These are phyloP conservation scores for Curvularia verruculosa DNA, from an alignment of 2,329 filamentous ascomycete genomes.

Conservation along the genomic window DNA sequence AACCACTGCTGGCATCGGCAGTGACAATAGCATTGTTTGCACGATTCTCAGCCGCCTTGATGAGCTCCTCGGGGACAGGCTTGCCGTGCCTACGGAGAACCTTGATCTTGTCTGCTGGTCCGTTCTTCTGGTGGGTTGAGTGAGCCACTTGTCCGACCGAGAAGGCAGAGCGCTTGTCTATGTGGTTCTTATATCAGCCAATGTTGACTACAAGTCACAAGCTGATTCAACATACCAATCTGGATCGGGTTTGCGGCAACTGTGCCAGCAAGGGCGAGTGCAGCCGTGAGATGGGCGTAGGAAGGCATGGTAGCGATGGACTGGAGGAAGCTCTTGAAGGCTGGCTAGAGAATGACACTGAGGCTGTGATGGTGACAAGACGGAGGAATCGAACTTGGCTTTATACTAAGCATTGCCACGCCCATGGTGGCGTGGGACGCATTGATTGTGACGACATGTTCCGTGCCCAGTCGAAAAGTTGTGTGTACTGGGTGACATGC, in stretches of 20 bases:
- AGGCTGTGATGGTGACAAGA: conserved; percentile 24
- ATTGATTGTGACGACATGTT: conserved; percentile 17
- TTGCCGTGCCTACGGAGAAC: conserved; percentile 50
- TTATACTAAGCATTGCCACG: conserved; percentile 35
- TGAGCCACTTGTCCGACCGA: conserved; percentile 36
- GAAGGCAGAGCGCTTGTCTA: conserved; percentile 38
- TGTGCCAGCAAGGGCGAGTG: conserved; percentile 37
- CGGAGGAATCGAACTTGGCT: conserved; percentile 29
- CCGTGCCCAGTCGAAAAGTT: conserved; percentile 10
- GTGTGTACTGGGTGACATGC: conserved; percentile 13
- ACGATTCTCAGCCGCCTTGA: conserved; percentile 43
- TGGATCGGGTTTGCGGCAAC: conserved; percentile 40
- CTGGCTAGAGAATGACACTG: conserved; percentile 6
- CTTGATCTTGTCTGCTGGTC: conserved; percentile 48
- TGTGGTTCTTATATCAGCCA: background rate
- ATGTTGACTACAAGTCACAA: background rate
- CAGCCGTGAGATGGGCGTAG: conserved; percentile 38
- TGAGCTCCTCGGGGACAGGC: conserved; percentile 34
- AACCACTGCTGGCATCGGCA: conserved; percentile 36
- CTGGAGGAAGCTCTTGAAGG: conserved; percentile 19
- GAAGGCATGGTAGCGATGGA: conserved; percentile 41
- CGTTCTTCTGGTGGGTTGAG: conserved; percentile 45
- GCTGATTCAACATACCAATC: conserved; percentile 11
- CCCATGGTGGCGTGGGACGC: conserved; percentile 17
- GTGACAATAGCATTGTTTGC: conserved; percentile 20